phyloP scores from a whole-genome alignment of 2,329 filamentous ascomycete species.

The Fusarium sp. region DNA sequence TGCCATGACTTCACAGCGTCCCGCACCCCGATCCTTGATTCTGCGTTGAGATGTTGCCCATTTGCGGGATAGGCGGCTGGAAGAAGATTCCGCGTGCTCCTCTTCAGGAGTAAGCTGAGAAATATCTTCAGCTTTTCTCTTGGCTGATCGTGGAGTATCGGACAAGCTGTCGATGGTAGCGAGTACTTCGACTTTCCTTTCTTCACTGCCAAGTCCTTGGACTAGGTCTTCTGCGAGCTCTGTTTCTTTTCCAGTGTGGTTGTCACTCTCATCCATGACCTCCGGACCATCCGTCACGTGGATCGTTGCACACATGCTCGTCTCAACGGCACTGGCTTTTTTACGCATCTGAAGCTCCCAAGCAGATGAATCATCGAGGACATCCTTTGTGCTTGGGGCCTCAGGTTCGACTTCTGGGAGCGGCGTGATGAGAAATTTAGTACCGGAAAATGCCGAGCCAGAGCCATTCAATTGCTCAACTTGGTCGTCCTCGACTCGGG shows the following conservation, averaged over 20 bases:
- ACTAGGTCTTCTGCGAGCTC: neutral
- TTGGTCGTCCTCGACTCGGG: neutral
- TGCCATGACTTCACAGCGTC: neutral
- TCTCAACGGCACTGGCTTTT: conserved; percentile 6
- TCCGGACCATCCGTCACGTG: conserved; percentile 8
- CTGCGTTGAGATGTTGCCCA: neutral
- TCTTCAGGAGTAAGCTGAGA: conserved; percentile 36
- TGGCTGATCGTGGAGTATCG: conserved; percentile 16
- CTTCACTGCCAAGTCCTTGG: neutral
- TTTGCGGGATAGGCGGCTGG: neutral
- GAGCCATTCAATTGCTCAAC: conserved; percentile 9
- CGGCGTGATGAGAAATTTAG: conserved; percentile 47
- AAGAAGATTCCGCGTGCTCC: neutral
- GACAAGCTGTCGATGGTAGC: neutral
- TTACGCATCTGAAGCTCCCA: conserved; percentile 46
- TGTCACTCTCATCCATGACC: conserved; percentile 1
- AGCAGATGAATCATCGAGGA: conserved; percentile 45
- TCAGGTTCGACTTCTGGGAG: conserved; percentile 17
- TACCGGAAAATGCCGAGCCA: conserved; percentile 45
- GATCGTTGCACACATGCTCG: neutral
- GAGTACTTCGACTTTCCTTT: neutral
- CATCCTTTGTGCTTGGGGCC: neutral
- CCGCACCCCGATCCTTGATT: neutral
- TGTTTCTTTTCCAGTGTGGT: conserved; percentile 11
- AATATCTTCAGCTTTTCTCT: conserved; percentile 45